Conservation (phyloP, 305 asterid genomes). For the Fraxinus latifolia region DNA sequence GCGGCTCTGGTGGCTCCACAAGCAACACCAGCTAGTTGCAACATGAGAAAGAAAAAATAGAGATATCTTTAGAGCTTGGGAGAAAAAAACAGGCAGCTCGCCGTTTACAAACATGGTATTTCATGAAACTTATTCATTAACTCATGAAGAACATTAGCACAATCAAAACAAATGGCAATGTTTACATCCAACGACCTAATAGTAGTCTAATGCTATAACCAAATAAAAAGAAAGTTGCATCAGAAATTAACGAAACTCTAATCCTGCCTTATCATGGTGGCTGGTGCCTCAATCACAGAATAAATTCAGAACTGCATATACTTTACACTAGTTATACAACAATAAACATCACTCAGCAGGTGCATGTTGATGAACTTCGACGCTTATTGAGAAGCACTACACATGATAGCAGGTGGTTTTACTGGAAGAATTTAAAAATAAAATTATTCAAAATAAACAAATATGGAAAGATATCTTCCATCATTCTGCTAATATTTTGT, state of each 20-base stretch:
- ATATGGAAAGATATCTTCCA: not conserved
- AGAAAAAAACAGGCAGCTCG: not conserved
- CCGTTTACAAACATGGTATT: not conserved
- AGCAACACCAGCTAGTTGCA: slow-evolving; percentile 83
- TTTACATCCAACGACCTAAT: not conserved
- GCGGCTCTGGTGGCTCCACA: slow-evolving; percentile 99
- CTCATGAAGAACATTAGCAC: not conserved
- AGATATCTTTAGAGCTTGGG: slow-evolving; percentile 8
- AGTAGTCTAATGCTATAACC: not conserved
- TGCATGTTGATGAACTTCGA: not conserved
- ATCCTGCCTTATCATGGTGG: not conserved
- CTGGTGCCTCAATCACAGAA: too few relatives aligned
- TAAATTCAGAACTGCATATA: too few relatives aligned
- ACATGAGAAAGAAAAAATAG: slow-evolving; percentile 12
- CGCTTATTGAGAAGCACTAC: not conserved
- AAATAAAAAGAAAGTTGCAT: not conserved
- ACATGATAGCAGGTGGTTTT: not conserved
- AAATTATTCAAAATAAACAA: not conserved
- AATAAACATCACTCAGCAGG: not conserved
- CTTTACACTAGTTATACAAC: not conserved
- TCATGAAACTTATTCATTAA: not conserved
- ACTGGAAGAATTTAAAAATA: not conserved
- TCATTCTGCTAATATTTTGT: not conserved
- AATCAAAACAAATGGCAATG: not conserved
- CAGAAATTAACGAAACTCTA: not conserved